Evolutionary conservation across 441 rosid species (phyloP), one percentile per base, ranked within the genome.

Genomic region (Erysimum cheiri): DNA sequence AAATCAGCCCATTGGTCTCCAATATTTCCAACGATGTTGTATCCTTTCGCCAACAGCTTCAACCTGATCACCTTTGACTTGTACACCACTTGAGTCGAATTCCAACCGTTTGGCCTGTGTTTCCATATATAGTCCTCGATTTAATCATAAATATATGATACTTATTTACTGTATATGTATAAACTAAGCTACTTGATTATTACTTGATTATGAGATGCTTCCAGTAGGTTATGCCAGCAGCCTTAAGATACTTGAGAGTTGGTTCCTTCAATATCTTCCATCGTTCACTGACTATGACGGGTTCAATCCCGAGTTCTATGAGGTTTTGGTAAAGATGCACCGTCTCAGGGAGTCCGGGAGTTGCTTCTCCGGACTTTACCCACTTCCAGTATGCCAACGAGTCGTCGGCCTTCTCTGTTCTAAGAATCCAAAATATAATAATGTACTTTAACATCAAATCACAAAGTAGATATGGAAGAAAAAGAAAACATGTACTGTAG

Each of bases 1-100:
- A 89, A 14, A 77, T 89, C 92, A 53, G 88, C 88, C 96, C 91
- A 86, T 43, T 87, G 96, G 66, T 91, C 96, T 3, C 96, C 97
- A 0, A 86, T 82, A 53, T 91, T 91, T 3, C 96, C 97, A 9
- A 84, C 60, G 46, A 91, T 84, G 8, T 84, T 81, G 70, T 85
- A 83, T 37, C 96, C 96, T 8, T 60, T 68, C 67, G 55, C 58
- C 83, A 14, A 83, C 0, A 91, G 80, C 73, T 69, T 69, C 76
- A 26, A 67, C 52, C 97, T 89, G 24, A 22, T 22, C 77, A 74
- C 78, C 32, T 26, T 69, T 33, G 88, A 83, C 77, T 88, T 91
- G 80, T 13, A 75, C 46, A 54, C 40, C 24, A 13, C 43, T 47
- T 28, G 82, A 63, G 55, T 72, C 57, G n/a, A 80, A 86, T 75